These are phyloP conservation scores for Dipteronia dyeriana DNA, from an alignment of 345 rosid genomes.

Conservation along the genomic window DNA sequence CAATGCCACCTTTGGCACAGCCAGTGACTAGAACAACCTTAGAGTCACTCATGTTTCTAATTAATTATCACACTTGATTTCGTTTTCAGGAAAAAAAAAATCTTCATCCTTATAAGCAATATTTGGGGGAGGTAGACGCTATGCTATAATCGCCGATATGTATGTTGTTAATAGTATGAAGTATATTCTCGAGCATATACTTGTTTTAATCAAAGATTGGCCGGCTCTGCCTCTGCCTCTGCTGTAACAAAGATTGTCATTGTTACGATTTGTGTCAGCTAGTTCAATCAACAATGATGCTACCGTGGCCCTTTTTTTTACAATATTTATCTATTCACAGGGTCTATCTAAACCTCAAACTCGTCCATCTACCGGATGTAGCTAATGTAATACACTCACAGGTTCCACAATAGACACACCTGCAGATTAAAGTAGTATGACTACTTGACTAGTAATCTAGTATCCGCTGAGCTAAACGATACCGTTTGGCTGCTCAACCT, in stretches of 20 bases:
- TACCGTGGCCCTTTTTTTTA: no score
- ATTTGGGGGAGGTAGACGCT: not conserved
- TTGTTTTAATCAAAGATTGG: constrained; percentile 11
- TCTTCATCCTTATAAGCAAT: constrained; percentile 7
- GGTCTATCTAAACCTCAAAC: no score
- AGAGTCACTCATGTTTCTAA: constrained; percentile 28
- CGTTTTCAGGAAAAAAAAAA: not conserved
- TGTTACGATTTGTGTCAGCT: not conserved
- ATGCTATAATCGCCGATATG: constrained; percentile 6
- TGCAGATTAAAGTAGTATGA: no score
- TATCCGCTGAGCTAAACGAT: no score
- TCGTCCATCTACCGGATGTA: no score
- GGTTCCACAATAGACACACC: no score
- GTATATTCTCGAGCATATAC: constrained; percentile 42
- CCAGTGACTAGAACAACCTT: constrained; percentile 65
- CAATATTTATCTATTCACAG: no score
- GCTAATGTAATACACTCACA: no score
- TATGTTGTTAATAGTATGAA: constrained; percentile 15
- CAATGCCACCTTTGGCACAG: constrained; percentile 70
- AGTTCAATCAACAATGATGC: no score
- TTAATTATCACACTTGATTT: not conserved
- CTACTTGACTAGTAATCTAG: no score
- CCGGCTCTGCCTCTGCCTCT: constrained; percentile 20
- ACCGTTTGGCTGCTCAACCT: no score
- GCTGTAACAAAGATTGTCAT: not conserved